phyloP scores from a whole-genome alignment of 257 asterid genomes.

The Solanum chiquidenum region DNA sequence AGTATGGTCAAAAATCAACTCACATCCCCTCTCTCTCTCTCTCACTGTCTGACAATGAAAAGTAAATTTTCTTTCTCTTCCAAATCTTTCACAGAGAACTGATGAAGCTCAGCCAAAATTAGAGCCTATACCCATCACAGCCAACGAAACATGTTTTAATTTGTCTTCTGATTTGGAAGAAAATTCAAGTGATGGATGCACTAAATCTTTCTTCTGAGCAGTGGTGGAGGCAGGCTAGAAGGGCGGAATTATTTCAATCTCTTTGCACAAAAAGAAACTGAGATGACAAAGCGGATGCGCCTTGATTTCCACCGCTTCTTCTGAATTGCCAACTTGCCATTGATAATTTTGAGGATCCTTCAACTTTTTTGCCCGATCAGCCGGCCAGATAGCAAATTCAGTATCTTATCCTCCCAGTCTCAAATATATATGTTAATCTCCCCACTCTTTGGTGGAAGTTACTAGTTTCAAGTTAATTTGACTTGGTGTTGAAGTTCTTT shows the following conservation, averaged over 20 bases:
- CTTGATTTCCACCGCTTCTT: neutral
- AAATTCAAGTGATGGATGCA: neutral
- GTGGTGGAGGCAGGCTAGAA: neutral
- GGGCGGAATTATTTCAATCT: neutral
- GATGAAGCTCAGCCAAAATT: neutral
- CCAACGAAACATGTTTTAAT: neutral
- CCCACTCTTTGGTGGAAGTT: neutral
- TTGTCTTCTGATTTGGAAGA: neutral
- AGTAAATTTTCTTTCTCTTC: neutral
- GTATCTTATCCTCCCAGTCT: neutral
- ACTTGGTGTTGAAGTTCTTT: neutral
- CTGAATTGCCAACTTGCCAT: neutral
- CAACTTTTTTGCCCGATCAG: neutral
- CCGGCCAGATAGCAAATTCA: neutral
- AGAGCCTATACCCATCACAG: neutral
- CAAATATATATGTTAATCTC: neutral
- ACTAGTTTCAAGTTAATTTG: neutral
- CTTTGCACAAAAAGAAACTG: neutral
- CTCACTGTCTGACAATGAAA: neutral
- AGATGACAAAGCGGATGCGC: neutral
- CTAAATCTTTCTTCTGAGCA: neutral
- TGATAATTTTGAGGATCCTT: neutral
- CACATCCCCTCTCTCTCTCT: neutral
- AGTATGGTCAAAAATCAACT: neutral
- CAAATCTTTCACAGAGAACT: neutral